These are phyloP conservation scores for Coffea canephora DNA, from an alignment of 257 asterid species.

Conservation along the genomic window DNA sequence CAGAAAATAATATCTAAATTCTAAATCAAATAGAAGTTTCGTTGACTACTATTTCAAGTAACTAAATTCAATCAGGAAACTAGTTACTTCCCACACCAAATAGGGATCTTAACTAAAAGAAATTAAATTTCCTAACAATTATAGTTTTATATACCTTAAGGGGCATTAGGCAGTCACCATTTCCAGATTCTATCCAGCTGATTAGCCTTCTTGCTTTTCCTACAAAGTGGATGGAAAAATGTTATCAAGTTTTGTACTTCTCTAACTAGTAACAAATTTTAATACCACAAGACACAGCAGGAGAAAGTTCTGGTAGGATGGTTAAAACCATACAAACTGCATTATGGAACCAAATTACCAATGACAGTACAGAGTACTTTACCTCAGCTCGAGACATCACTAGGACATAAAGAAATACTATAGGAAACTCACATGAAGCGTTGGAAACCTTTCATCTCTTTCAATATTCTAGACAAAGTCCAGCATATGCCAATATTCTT, in stretches of 20 bases:
- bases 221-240: conserved; percentile 22
- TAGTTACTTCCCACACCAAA: too few relatives aligned
- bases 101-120: too few relatives aligned
- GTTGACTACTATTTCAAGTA: too few relatives aligned
- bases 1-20: too few relatives aligned
- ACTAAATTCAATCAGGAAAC: too few relatives aligned
- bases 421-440: neutral
- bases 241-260: neutral
- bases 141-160: conserved; percentile 20
- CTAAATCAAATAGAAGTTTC: too few relatives aligned
- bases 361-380: neutral
- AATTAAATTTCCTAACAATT: neutral
- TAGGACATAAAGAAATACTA: too few relatives aligned
- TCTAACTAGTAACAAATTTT: neutral
- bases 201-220: conserved; percentile 38
- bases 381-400: neutral
- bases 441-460: neutral
- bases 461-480: neutral
- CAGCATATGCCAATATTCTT: too few relatives aligned
- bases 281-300: neutral
- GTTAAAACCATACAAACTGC: neutral
- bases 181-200: conserved; percentile 21
- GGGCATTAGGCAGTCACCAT: conserved; percentile 41
- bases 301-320: neutral
- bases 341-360: neutral